Percentiles rank a stretch among this genome's conserved stretches.
phyloP scores from a whole-genome alignment of 1,284 basidiomycete species.

The Ganoderma lucidum region DNA sequence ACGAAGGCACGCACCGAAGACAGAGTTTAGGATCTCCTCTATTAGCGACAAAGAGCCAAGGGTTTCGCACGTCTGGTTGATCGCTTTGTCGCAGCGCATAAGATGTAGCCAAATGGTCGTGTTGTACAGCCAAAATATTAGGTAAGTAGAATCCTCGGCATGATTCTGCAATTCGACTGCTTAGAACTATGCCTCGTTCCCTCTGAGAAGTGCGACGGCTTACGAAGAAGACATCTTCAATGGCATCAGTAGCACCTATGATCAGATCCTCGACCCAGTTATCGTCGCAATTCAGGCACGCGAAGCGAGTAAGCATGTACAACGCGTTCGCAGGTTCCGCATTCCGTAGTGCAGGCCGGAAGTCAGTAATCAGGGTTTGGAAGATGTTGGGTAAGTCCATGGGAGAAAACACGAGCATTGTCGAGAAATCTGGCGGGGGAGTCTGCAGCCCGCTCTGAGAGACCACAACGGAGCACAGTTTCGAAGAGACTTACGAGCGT shows the following conservation, averaged over 20 bases:
- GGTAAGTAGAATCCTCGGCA: constrained; percentile 85
- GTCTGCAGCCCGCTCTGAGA: constrained; percentile 55
- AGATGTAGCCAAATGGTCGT: constrained; percentile 90
- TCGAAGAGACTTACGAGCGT: constrained; percentile 57
- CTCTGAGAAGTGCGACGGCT: constrained; percentile 44
- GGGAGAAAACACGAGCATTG: constrained; percentile 93
- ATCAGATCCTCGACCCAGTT: constrained; percentile 93
- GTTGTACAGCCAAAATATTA: constrained; percentile 97
- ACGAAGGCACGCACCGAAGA: constrained; percentile 73
- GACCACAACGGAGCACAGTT: constrained; percentile 21
- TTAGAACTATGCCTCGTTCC: constrained; percentile 12
- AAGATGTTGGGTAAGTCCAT: constrained; percentile 80
- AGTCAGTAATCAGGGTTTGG: constrained; percentile 80
- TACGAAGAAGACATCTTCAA: constrained; percentile 93
- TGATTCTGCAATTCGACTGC: constrained; percentile 59
- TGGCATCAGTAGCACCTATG: constrained; percentile 88
- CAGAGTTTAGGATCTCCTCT: constrained; percentile 92
- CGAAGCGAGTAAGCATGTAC: constrained; percentile 89
- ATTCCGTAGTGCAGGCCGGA: constrained; percentile 71
- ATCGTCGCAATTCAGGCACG: constrained; percentile 85
- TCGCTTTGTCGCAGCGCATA: constrained; percentile 82
- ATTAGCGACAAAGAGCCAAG: constrained; percentile 82
- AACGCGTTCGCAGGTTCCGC: constrained; percentile 84
- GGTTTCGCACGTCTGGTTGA: constrained; percentile 80
- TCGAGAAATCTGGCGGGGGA: constrained; percentile 73